Base-by-base conservation (phyloP, 352 stramenopile species). In the Pythium phragmiticola region DNA sequence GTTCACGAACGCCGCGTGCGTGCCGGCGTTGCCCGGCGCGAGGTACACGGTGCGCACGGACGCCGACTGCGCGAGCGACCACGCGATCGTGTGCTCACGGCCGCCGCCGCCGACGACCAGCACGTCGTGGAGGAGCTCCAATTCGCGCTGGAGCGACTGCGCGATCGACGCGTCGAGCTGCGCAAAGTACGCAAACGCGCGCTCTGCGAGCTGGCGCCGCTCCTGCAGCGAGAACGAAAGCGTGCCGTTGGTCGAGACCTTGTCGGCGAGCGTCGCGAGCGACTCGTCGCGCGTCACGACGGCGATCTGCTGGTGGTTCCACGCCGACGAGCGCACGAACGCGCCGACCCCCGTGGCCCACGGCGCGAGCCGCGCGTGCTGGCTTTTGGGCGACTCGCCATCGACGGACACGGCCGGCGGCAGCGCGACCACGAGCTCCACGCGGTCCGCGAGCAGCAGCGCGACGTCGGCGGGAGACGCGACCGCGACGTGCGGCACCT, bases 11-110 rank as follows among this genome's bases (percentile, higher is more conserved):
- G 78, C 77, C 11, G 61, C 63, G 14, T 68, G 42, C 21, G 94
- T 98, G 52, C 93, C 93, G 36, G 88, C 88, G 56, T 98, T 98
- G 43, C 94, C 94, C 4, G 92, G 91, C 0, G 87, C 89, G n/a
- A 97, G 80, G 63, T 92, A 97, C 26, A 98, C 83, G 56, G 84
- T 82, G 50, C 82, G 74, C 9, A 76, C 80, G 46, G 80, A 87
- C 23, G 76, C 63, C 21, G 85, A 96, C 57, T 95, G 87, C 26
- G 89, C 87, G 41, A 99, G 73, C 70, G 97, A 98, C 80, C 91
- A 95, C 3, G 90, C 92, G 53, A 99, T 97, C n/a, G 95, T 83
- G 69, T 99, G 94, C 66, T 99, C 95, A 26, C 95, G 82, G 52
- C 95, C 95, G 51, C 95, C 95, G 65, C 83, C 84, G 60, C 95